Percentiles rank a stretch among this genome's conserved stretches.
These are phyloP conservation scores for Talaromyces funiculosus DNA, from an alignment of 2,329 filamentous ascomycete species.

Conservation along the genomic window DNA sequence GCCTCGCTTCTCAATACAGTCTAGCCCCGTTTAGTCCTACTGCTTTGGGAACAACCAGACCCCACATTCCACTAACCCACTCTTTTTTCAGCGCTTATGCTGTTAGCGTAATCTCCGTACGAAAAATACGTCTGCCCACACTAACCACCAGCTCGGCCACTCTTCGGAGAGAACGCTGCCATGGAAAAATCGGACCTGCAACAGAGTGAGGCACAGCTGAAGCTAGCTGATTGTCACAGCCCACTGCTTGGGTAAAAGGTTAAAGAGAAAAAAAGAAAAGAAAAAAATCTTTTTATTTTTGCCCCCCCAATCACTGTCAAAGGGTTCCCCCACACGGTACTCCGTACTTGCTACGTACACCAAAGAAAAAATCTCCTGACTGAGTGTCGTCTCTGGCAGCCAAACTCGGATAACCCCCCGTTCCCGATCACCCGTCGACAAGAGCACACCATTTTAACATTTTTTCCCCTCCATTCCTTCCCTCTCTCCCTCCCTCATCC, in stretches of 20 bases:
- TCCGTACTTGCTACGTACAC: not conserved
- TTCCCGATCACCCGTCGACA: conserved; percentile 21
- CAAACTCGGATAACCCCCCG: conserved; percentile 15
- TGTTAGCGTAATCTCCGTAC: conserved; percentile 6
- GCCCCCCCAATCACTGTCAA: conserved; percentile 9
- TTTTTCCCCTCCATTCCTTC: conserved; percentile 21
- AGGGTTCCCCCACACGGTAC: conserved; percentile 7
- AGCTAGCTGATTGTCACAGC: not conserved
- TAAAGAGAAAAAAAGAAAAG: not conserved
- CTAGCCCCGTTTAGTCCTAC: not conserved
- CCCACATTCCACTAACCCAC: conserved; percentile 34
- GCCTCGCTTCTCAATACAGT: not conserved
- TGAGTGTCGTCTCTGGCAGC: not conserved
- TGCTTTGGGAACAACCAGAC: not conserved
- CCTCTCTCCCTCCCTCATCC: conserved; percentile 19
- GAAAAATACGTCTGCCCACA: conserved; percentile 14
- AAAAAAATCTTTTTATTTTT: conserved; percentile 14
- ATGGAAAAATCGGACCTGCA: not conserved
- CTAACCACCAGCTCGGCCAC: conserved; percentile 14
- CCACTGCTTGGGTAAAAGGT: not conserved
- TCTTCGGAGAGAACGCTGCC: not conserved
- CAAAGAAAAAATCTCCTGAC: conserved; percentile 6
- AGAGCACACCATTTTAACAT: not conserved
- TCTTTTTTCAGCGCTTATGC: conserved; percentile 16
- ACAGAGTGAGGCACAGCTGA: not conserved